Percentiles rank a stretch among this genome's conserved stretches.
Evolutionary conservation across 371 early-diverging fungal species (phyloP).

Genomic region (Rhizopus stolonifer): DNA sequence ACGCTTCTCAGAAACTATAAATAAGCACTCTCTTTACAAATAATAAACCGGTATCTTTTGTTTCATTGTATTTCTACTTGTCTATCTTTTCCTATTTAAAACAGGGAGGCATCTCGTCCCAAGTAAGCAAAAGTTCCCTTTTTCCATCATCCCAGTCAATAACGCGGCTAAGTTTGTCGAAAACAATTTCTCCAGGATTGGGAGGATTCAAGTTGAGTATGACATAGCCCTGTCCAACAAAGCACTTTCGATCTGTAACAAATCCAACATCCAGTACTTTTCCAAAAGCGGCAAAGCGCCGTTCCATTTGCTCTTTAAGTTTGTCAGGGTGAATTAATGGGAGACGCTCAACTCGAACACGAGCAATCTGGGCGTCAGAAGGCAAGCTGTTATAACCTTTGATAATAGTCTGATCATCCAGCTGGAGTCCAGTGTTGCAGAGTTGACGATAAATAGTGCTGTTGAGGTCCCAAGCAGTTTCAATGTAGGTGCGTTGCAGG

Average conservation of each 20-base stretch:
- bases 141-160: background rate
- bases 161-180: background rate
- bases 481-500: too few species aligned
- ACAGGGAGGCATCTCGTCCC: slow-evolving; percentile 1
- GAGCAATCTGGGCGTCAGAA: background rate
- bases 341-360: background rate
- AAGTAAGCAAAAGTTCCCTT: background rate
- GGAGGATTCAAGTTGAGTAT: background rate
- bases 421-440: background rate
- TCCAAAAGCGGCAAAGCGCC: background rate
- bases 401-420: background rate
- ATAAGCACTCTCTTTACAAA: too few species aligned
- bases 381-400: slow-evolving; percentile 1
- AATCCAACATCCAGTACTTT: background rate
- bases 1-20: too few species aligned
- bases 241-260: background rate
- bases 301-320: background rate
- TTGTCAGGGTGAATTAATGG: background rate
- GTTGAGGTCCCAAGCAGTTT: too few species aligned
- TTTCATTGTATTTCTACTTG: too few species aligned
- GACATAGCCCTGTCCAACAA: background rate
- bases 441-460: too few species aligned
- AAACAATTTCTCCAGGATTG: too few species aligned
- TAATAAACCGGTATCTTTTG: too few species aligned
- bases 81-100: too few species aligned